Evolutionary conservation across 805 yeast species (phyloP), one percentile per base, ranked within the genome.

Genomic region (Saccharomycopsis guyanensis): DNA sequence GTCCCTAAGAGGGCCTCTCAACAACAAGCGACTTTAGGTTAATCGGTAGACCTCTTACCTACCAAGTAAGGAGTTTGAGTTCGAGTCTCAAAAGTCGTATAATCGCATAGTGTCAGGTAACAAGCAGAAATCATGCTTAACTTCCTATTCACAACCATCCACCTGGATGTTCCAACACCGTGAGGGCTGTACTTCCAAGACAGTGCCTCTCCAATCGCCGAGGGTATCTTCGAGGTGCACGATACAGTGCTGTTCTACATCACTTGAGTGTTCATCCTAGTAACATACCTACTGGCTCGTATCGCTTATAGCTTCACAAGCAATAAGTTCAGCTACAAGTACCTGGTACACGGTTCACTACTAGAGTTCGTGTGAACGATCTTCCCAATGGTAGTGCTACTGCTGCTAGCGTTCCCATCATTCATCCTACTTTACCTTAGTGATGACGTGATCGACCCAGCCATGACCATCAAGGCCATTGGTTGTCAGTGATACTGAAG

Each of bases 321-420:
- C 40, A 49, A 46, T 38, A 42, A 41, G 22, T 44, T 54, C 40
- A 45, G 43, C 24, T 47, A 49, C 49, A 54, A 57, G 52, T 57
- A 57, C 51, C 38, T 56, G 38, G 46, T 46, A 40, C 60, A 57
- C 53, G 60, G 60, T 27, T 53, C 55, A 50, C 37, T 46, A 39
- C 51, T 57, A 44, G 59, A 56, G 42, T 52, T 57, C 45, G 48
- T 57, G 18, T 57, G 60, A 57, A 57, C 60, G 32, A 52, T 57
- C 35, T 55, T 55, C 44, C 60, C 58, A 13, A n/a, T n/a, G n/a
- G n/a, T n/a, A n/a, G n/a, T n/a, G n/a, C n/a, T n/a, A n/a, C n/a
- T n/a, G n/a, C n/a, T n/a, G n/a, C n/a, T n/a, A n/a, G n/a, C n/a
- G n/a, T n/a, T n/a, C n/a, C n/a, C n/a, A n/a, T n/a, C n/a, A n/a